Conservation (phyloP, 768 basidiomycete species). For the Hericium erinaceus region DNA sequence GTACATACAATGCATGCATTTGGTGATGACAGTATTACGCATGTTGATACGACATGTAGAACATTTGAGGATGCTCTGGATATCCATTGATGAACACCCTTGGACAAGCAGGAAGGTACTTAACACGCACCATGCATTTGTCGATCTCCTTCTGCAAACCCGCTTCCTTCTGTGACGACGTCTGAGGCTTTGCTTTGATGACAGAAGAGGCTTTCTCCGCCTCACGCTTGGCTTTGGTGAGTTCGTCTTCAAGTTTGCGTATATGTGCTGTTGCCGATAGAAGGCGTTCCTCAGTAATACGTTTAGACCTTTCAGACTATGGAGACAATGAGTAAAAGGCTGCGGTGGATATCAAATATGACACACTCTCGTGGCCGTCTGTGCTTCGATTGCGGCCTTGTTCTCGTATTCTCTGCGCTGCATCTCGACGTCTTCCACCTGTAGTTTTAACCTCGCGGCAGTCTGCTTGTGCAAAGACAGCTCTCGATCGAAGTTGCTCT, state of each 20-base stretch:
- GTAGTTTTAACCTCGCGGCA: not conserved
- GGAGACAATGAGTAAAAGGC: too few relatives aligned
- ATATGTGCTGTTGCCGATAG: constrained; percentile 19
- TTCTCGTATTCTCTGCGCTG: constrained; percentile 22
- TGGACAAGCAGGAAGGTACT: not conserved
- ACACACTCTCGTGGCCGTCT: constrained; percentile 21
- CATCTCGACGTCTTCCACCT: constrained; percentile 18
- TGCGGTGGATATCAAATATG: too few relatives aligned
- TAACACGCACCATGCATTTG: constrained; percentile 46
- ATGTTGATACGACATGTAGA: constrained; percentile 76
- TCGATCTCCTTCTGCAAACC: constrained; percentile 41
- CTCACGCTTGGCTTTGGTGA: constrained; percentile 13
- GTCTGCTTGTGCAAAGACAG: not conserved
- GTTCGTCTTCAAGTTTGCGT: constrained; percentile 1
- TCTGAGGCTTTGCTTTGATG: constrained; percentile 19
- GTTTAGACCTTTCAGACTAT: too few relatives aligned
- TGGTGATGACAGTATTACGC: constrained; percentile 72
- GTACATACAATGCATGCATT: constrained; percentile 85
- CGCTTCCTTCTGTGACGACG: constrained; percentile 21
- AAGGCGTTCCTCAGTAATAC: too few relatives aligned
- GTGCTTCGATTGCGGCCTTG: constrained; percentile 20
- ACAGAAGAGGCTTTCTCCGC: constrained; percentile 36
- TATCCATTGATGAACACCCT: not conserved
- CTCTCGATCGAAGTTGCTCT: not conserved
- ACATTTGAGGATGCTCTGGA: constrained; percentile 76